Base-by-base conservation (phyloP, 257 asterid genomes). In the Solanum pinnatisectum region DNA sequence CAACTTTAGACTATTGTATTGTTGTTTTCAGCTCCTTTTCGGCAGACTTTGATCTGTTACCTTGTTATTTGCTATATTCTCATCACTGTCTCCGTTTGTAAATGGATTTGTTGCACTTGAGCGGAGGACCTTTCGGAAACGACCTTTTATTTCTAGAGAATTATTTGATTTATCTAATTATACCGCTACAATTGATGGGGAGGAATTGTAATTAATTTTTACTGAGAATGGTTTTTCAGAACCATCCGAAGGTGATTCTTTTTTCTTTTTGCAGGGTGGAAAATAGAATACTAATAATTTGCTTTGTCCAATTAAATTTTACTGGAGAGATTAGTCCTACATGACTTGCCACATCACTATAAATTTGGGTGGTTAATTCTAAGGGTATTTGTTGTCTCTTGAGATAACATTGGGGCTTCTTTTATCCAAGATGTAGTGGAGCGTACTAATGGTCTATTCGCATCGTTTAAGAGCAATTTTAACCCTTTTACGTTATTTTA, bases 351-450 rank as follows among this genome's bases (percentile, higher is more conserved):
- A 18, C 23, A 18, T 56, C 63, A 56, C 23, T 18, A 56, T 16
- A 18, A 2, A 52, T 18, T 52, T 52, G 63, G 23, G n/a, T 1
- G 2, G 10, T 56, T 56, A 52, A 7, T 56, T 56, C 3, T 52
- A 16, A 52, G 1, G 63, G 0, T 56, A 56, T 18, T 52, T 56
- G 22, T 18, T 6, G 8, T 56, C 4, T 52, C 10, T 56, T 18
- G n/a, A 56, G 63, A 56, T 56, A 56, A 0, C 0, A 6, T 2
- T 6, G 1, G n/a, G n/a, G 10, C 1, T 49, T 49, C 6, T 49
- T 49, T 49, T 15, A 49, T 52, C 60, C 60, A 52, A 16, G 3
- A 52, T 0, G 60, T 49, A 44, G 18, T 46, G 56, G 56, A 46
- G 56, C 0, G 1, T 52, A 52, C 3, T 18, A 16, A 52, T 52